A percentile compares a stretch with the other conserved stretches of the same genome.
phyloP scores from a whole-genome alignment of 208 protist species.

The Leishmania guyanensis region DNA sequence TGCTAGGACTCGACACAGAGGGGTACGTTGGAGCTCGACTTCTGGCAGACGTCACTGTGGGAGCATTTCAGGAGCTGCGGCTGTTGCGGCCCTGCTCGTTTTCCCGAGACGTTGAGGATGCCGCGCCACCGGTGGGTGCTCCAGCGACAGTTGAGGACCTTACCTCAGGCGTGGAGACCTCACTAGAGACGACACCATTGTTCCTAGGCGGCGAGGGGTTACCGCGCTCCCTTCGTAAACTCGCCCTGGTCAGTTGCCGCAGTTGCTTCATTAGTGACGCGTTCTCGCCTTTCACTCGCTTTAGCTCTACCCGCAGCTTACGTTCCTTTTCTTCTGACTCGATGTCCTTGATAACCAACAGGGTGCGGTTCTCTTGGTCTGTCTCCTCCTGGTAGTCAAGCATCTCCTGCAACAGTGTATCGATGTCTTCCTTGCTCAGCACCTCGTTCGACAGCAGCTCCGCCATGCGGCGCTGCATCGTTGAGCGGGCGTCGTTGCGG shows the following conservation, averaged over 20 bases:
- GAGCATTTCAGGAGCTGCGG: background rate
- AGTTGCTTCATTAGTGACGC: conserved; percentile 42
- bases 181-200: background rate
- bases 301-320: conserved; percentile 23
- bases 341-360: conserved; percentile 60
- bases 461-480: conserved; percentile 60
- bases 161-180: background rate
- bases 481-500: conserved; percentile 30
- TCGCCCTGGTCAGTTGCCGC: conserved; percentile 7
- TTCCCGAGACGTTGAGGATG: background rate
- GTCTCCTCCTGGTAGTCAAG: conserved; percentile 74
- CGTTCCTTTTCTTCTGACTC: conserved; percentile 56
- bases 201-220: background rate
- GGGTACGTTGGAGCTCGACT: background rate
- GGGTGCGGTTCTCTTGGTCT: conserved; percentile 52
- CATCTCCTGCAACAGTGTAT: conserved; percentile 64
- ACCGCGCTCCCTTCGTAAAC: too few species aligned
- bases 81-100: background rate
- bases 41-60: background rate
- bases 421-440: conserved; percentile 56
- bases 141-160: background rate
- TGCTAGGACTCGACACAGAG: background rate
- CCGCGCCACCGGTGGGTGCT: background rate
- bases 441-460: conserved; percentile 39
- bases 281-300: conserved; percentile 42